phyloP scores from a whole-genome alignment of 78 protist species.

The Dictyostelium intermedium region DNA sequence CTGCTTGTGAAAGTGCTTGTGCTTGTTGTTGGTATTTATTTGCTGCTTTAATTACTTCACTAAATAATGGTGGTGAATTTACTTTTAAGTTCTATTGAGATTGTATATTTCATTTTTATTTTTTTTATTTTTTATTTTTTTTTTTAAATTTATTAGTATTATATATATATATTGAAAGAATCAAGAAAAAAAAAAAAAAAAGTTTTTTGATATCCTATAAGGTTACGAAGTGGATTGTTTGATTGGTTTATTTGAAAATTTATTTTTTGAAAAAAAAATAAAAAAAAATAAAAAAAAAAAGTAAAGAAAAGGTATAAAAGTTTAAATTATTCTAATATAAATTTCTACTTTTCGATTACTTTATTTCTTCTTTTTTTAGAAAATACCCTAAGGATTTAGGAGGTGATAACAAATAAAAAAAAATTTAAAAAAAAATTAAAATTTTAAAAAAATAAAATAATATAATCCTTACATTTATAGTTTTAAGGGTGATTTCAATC shows the following conservation, averaged over 20 bases:
- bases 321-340: background rate
- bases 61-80: conserved; percentile 73
- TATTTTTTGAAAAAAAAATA: background rate
- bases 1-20: conserved; percentile 50
- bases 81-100: conserved; percentile 58
- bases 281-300: background rate
- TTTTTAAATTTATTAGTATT: no score
- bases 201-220: background rate
- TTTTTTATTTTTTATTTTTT: no score
- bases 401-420: background rate
- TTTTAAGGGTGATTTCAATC: conserved; percentile 48
- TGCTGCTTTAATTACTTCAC: conserved; percentile 60
- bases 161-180: no score
- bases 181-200: no score
- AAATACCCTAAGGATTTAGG: background rate
- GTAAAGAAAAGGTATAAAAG: background rate
- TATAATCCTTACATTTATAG: conserved; percentile 33
- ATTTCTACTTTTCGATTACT: background rate
- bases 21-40: conserved; percentile 73
- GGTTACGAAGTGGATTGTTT: background rate
- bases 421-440: no score
- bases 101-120: no score
- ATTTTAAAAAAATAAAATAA: background rate
- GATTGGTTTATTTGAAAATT: background rate
- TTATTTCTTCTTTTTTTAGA: background rate